Base-by-base conservation (phyloP, 2,329 filamentous ascomycete species). In the Botrytis pseudocinerea region DNA sequence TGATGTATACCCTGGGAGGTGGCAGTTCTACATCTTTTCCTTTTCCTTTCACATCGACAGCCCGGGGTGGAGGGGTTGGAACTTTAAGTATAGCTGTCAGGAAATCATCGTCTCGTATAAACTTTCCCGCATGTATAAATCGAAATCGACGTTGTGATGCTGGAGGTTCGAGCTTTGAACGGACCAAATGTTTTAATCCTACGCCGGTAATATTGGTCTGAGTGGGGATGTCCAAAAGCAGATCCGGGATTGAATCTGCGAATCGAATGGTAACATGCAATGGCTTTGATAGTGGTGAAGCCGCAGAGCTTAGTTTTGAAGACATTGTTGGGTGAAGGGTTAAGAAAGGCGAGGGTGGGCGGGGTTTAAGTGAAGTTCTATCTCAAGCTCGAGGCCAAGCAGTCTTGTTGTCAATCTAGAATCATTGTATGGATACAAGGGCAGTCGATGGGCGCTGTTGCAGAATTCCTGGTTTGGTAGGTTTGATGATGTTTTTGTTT, bases 241-340 rank as follows among this genome's bases (percentile, higher is more conserved):
- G 88, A 81, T 98, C 96, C 25, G 94, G 91, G 73, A 95, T 88
- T 1, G 93, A 91, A 74, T 91, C 91, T 70, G 94, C 94, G 87
- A 99, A 98, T 82, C 95, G 94, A 81, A 98, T 91, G 54, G 93
- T 95, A 63, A 98, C 87, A 79, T 92, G 90, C 73, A 97, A 86
- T 48, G 86, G 60, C 40, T 35, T 71, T 28, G 69, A 71, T 35
- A 25, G 48, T 60, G 57, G 20, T 20, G 18, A 46, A 63, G 70
- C 32, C 61, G 25, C 18, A 38, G 70, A 51, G 28, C 22, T 69
- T 32, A 16, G 5, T 35, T 70, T 70, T 42, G 71, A 70, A 70
- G 71, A 22, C 66, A 70, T 73, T 48, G 59, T 35, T 38, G 20
- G 35, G 20, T 18, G 28, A 6, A 54, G 18, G 32, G 6, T 40